Conservation (phyloP, 1,284 basidiomycete species). For the Naganishia sp. region DNA sequence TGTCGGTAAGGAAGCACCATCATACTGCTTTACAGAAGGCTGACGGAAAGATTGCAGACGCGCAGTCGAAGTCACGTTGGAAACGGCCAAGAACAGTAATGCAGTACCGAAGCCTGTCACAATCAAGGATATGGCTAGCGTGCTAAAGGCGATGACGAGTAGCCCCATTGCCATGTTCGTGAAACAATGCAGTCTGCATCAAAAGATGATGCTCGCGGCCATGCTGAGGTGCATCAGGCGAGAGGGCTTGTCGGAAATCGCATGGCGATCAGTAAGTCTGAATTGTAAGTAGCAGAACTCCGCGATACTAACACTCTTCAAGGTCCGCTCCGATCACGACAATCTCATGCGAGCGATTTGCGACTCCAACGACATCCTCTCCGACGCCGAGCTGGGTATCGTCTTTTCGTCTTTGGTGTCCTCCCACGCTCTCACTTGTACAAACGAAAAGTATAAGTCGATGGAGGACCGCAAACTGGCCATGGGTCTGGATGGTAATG, state of each 20-base stretch:
- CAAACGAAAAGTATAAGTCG: constrained; percentile 40
- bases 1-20: constrained; percentile 63
- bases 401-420: constrained; percentile 46
- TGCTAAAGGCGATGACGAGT: constrained; percentile 87
- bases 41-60: constrained; percentile 58
- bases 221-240: constrained; percentile 78
- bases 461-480: constrained; percentile 50
- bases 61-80: constrained; percentile 73
- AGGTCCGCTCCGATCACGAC: constrained; percentile 49
- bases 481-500: constrained; percentile 53
- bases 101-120: constrained; percentile 57
- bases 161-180: constrained; percentile 83
- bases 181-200: constrained; percentile 76
- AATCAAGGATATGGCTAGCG: constrained; percentile 72
- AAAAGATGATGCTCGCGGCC: constrained; percentile 84
- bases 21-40: constrained; percentile 6
- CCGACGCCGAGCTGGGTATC: constrained; percentile 46
- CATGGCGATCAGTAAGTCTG: constrained; percentile 70
- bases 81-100: constrained; percentile 33
- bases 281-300: background rate
- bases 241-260: constrained; percentile 83
- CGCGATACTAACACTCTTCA: background rate
- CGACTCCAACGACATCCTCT: constrained; percentile 46
- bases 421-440: constrained; percentile 47
- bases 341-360: constrained; percentile 46